Percentiles rank a stretch among this genome's conserved stretches.
These are phyloP conservation scores for Sugiyamaella americana DNA, from an alignment of 805 yeast genomes.

Conservation along the genomic window DNA sequence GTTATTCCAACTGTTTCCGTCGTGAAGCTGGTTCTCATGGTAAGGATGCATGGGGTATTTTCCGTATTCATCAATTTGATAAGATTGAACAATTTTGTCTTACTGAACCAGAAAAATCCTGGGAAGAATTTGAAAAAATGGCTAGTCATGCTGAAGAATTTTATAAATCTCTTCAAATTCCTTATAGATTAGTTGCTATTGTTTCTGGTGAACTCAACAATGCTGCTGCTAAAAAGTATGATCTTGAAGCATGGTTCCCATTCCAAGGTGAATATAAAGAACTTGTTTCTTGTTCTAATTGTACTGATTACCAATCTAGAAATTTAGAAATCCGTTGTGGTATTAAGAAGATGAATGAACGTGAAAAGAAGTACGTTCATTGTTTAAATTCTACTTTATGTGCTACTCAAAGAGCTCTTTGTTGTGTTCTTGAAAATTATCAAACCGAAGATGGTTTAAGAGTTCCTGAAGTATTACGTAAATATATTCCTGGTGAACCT, in stretches of 20 bases:
- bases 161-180: constrained; percentile 84
- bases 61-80: constrained; percentile 98
- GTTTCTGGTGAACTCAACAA: constrained; percentile 98
- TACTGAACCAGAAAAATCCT: constrained; percentile 96
- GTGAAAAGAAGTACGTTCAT: constrained; percentile 96
- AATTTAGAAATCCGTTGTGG: constrained; percentile 99
- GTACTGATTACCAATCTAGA: constrained; percentile 99
- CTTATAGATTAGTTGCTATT: constrained; percentile 95
- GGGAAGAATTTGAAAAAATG: constrained; percentile 97
- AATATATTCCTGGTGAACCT: constrained; percentile 97
- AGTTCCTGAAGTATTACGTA: constrained; percentile 92
- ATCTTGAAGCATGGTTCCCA: constrained; percentile 99
- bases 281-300: constrained; percentile 96
- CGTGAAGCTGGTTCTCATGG: constrained; percentile 99
- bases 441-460: constrained; percentile 94
- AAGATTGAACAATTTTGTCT: constrained; percentile 94
- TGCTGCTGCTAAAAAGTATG: constrained; percentile 98
- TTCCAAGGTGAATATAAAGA: constrained; percentile 98
- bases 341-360: constrained; percentile 88
- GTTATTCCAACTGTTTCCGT: constrained; percentile 97
- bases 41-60: constrained; percentile 99
- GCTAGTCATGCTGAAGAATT: constrained; percentile 85
- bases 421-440: constrained; percentile 96
- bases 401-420: constrained; percentile 97
- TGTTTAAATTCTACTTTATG: constrained; percentile 95